Evolutionary conservation across 805 yeast genomes (phyloP).

Genomic region (Cyberlindnera mycetangii): DNA sequence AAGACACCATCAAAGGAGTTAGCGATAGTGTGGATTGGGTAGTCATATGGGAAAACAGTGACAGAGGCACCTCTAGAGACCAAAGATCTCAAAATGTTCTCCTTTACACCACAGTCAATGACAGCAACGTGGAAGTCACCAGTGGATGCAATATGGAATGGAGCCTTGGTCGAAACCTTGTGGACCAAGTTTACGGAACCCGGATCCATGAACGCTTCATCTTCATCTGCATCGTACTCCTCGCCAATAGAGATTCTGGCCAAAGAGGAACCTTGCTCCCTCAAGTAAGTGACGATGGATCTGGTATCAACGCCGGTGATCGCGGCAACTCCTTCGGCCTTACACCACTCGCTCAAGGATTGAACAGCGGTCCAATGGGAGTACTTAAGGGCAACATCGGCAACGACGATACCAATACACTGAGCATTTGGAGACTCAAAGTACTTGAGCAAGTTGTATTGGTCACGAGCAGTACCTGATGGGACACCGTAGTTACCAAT

Average conservation of each 20-base stretch:
- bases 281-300: slow-evolving; percentile 83
- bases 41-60: slow-evolving; percentile 95
- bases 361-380: slow-evolving; percentile 99
- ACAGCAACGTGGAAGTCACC: slow-evolving; percentile 81
- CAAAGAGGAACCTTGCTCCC: slow-evolving; percentile 94
- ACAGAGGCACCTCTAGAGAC: slow-evolving; percentile 94
- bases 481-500: slow-evolving; percentile 99
- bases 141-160: slow-evolving; percentile 78
- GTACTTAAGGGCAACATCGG: slow-evolving; percentile 91
- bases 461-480: slow-evolving; percentile 73
- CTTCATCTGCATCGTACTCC: slow-evolving; percentile 88
- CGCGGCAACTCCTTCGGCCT: slow-evolving; percentile 93
- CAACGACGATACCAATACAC: slow-evolving; percentile 94
- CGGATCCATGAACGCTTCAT: slow-evolving; percentile 88
- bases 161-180: slow-evolving; percentile 92
- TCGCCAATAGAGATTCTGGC: slow-evolving; percentile 90
- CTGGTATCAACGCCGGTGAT: slow-evolving; percentile 97
- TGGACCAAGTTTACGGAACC: slow-evolving; percentile 86
- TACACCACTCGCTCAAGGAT: slow-evolving; percentile 92
- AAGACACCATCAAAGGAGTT: slow-evolving; percentile 92
- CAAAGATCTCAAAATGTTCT: slow-evolving; percentile 90
- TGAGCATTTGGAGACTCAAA: slow-evolving; percentile 90
- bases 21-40: slow-evolving; percentile 88
- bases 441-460: slow-evolving; percentile 80
- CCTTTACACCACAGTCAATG: slow-evolving; percentile 97